Conservation (phyloP, 2,329 filamentous ascomycete species). For the Fusarium tjaetaba region DNA sequence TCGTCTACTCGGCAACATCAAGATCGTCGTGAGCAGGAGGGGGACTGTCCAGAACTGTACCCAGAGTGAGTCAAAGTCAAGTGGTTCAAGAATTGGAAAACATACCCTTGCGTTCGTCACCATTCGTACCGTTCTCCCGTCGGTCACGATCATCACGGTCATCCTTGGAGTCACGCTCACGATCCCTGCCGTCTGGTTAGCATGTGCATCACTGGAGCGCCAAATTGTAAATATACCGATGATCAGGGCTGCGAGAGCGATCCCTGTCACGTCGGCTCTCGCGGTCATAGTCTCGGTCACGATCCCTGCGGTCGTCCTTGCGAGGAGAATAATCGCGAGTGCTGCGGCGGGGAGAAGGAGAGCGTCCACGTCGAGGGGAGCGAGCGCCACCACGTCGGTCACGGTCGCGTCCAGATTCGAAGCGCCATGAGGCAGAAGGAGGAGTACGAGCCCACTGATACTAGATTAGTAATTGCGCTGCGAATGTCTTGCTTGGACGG, state of each 20-base stretch:
- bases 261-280: constrained; percentile 80
- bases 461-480: not conserved
- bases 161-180: constrained; percentile 67
- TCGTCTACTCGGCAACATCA: constrained; percentile 83
- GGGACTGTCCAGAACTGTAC: constrained; percentile 75
- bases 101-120: constrained; percentile 90
- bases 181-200: constrained; percentile 53
- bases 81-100: constrained; percentile 8
- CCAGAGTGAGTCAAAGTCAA: constrained; percentile 34
- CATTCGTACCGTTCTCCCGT: constrained; percentile 81
- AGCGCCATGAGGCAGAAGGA: constrained; percentile 97
- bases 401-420: constrained; percentile 88
- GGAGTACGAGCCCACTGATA: constrained; percentile 95
- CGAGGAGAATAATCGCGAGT: constrained; percentile 85
- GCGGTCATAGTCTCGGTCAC: constrained; percentile 81
- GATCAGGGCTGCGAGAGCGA: constrained; percentile 77
- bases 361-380: constrained; percentile 74
- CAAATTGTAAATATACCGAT: constrained; percentile 55
- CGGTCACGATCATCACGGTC: constrained; percentile 78
- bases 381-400: constrained; percentile 68
- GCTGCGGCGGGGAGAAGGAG: constrained; percentile 80
- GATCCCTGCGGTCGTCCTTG: constrained; percentile 86
- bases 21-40: constrained; percentile 91
- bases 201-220: not conserved
- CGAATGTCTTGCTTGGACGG: not conserved